Conservation (phyloP, 169 alveolate species). For the Cryptosporidium parvum region DNA sequence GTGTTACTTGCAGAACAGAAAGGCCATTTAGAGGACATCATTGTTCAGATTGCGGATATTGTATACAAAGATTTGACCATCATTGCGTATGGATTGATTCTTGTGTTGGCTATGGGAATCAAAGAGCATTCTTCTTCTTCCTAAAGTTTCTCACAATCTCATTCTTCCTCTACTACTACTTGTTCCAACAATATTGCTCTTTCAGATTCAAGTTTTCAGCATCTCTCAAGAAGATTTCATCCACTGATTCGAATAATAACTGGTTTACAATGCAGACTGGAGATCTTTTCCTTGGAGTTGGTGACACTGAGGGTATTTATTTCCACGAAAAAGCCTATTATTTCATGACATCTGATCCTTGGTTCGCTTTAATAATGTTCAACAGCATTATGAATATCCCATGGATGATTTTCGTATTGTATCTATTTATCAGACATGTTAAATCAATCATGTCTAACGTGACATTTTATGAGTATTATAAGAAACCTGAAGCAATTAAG, state of each 20-base stretch:
- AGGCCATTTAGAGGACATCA: conserved; percentile 85
- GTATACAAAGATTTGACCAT: conserved; percentile 87
- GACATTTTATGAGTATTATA: conserved; percentile 89
- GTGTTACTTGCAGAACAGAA: conserved; percentile 88
- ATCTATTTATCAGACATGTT: conserved; percentile 84
- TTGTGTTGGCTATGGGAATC: conserved; percentile 88
- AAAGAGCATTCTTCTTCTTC: conserved; percentile 81
- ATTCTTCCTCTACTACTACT: conserved; percentile 81
- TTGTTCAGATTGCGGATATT: conserved; percentile 86
- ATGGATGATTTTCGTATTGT: conserved; percentile 84
- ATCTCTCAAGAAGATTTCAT: conserved; percentile 38
- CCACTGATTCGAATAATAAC: conserved; percentile 25
- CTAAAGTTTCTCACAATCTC: conserved; percentile 76
- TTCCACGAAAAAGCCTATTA: conserved; percentile 51
- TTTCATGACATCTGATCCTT: conserved; percentile 63
- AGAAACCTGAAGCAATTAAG: conserved; percentile 81
- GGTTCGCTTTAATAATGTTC: conserved; percentile 68
- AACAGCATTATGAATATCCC: conserved; percentile 77
- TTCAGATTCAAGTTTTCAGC: conserved; percentile 55
- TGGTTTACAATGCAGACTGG: conserved; percentile 50
- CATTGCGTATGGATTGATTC: conserved; percentile 92
- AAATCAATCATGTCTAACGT: conserved; percentile 88
- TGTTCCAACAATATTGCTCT: conserved; percentile 50
- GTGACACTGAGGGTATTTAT: conserved; percentile 38
- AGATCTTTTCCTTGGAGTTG: conserved; percentile 58